phyloP scores from a whole-genome alignment of 176 grass and related monocot species.

The Oropetium thomaeum region DNA sequence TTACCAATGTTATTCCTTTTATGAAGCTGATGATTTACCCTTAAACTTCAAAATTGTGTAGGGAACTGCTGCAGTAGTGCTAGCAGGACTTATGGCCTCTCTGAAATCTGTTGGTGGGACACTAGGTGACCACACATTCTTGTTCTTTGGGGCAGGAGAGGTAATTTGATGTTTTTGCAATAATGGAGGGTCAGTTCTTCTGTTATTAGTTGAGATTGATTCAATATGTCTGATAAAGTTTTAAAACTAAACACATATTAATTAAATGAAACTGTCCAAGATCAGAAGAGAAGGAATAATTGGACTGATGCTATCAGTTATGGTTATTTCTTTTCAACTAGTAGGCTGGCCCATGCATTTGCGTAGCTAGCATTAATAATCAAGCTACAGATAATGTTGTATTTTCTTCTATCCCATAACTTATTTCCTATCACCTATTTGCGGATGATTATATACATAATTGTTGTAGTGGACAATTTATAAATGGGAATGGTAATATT shows the following conservation, averaged over 20 bases:
- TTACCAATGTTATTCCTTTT: neutral
- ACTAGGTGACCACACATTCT: slow-evolving; percentile 72
- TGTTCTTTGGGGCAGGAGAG: slow-evolving; percentile 97
- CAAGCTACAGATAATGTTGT: too few relatives aligned
- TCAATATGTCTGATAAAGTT: neutral
- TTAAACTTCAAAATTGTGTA: slow-evolving; percentile 31
- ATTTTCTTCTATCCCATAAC: too few relatives aligned
- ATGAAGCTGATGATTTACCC: neutral
- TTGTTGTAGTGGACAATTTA: too few relatives aligned
- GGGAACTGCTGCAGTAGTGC: slow-evolving; percentile 88
- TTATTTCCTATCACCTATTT: too few relatives aligned
- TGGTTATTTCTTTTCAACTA: slow-evolving; percentile 11
- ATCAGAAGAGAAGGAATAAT: neutral
- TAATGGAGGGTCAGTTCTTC: neutral
- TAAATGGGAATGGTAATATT: too few relatives aligned
- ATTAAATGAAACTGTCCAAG: neutral
- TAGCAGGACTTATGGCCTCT: slow-evolving; percentile 74
- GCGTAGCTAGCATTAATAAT: too few relatives aligned
- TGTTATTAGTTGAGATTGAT: neutral
- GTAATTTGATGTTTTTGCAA: slow-evolving; percentile 26
- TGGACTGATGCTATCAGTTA: neutral
- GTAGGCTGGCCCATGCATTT: too few relatives aligned
- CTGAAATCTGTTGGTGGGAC: slow-evolving; percentile 63
- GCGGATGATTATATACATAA: too few relatives aligned
- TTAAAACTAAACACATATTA: neutral